Evolutionary conservation across 768 basidiomycete genomes (phyloP).

Genomic region (Leccinum uliginosum): DNA sequence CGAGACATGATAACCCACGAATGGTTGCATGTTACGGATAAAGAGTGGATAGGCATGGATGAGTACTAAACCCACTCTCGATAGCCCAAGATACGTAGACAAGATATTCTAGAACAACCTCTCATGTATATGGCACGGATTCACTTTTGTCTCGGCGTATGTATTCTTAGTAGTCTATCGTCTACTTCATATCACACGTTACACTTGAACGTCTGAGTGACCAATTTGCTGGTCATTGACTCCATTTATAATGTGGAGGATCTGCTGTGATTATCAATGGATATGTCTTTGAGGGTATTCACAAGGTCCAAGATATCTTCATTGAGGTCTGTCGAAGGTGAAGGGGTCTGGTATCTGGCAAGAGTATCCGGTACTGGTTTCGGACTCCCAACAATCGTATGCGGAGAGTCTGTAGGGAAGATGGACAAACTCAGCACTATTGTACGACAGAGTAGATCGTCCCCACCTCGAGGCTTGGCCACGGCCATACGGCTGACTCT

Average conservation of each 20-base stretch:
- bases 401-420: conserved; percentile 16
- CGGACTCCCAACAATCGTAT: not conserved
- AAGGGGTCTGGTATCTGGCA: not conserved
- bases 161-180: not conserved
- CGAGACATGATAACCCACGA: conserved; percentile 68
- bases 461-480: conserved; percentile 41
- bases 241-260: not conserved
- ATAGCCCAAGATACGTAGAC: conserved; percentile 9
- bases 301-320: conserved; percentile 10
- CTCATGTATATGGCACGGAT: conserved; percentile 1
- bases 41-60: conserved; percentile 24
- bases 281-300: conserved; percentile 9
- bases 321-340: not conserved
- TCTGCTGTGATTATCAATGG: conserved; percentile 2
- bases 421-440: not conserved
- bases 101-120: conserved; percentile 1
- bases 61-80: conserved; percentile 16
- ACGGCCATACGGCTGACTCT: conserved; percentile 43
- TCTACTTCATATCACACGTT: not conserved
- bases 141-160: conserved; percentile 1
- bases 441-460: not conserved
- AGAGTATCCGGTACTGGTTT: not conserved
- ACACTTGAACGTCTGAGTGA: not conserved
- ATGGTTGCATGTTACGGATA: conserved; percentile 56
- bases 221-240: not conserved